These are phyloP conservation scores for Zea mays DNA, from an alignment of 176 grass and related monocot genomes.

Conservation along the genomic window DNA sequence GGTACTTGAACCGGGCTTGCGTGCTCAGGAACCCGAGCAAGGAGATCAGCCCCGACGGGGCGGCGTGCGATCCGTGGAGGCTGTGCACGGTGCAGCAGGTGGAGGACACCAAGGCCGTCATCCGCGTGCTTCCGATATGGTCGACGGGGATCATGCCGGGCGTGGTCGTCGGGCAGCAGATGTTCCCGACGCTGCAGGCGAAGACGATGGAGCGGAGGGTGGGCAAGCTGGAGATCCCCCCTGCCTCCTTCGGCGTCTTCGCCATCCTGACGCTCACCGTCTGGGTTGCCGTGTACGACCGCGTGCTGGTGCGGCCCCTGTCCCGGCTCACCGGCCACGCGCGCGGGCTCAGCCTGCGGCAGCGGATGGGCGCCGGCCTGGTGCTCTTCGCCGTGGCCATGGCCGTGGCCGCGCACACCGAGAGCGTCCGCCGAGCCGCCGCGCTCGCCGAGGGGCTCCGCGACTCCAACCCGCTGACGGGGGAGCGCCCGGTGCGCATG, in stretches of 20 bases:
- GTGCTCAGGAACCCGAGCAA: constrained; percentile 46
- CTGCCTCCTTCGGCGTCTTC: constrained; percentile 56
- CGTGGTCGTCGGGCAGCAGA: constrained; percentile 45
- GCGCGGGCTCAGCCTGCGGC: constrained; percentile 56
- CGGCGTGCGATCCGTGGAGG: constrained; percentile 32
- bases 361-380: constrained; percentile 64
- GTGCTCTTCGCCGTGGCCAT: constrained; percentile 47
- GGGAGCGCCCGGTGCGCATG: constrained; percentile 27
- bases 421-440: constrained; percentile 37
- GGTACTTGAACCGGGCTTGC: constrained; percentile 64
- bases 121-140: constrained; percentile 74
- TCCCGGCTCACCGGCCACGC: constrained; percentile 51
- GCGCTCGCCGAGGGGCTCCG: constrained; percentile 42
- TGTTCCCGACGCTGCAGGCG: constrained; percentile 66
- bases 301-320: constrained; percentile 46
- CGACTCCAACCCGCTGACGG: neutral
- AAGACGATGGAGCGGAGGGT: constrained; percentile 49
- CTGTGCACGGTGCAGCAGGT: constrained; percentile 82
- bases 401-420: constrained; percentile 38
- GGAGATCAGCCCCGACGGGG: constrained; percentile 27
- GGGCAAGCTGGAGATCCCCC: constrained; percentile 38
- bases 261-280: constrained; percentile 58
- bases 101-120: constrained; percentile 55
- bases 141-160: constrained; percentile 60
- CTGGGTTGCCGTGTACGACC: constrained; percentile 69